Base-by-base conservation (phyloP, 352 stramenopile species). In the Elongisporangium prolatum region DNA sequence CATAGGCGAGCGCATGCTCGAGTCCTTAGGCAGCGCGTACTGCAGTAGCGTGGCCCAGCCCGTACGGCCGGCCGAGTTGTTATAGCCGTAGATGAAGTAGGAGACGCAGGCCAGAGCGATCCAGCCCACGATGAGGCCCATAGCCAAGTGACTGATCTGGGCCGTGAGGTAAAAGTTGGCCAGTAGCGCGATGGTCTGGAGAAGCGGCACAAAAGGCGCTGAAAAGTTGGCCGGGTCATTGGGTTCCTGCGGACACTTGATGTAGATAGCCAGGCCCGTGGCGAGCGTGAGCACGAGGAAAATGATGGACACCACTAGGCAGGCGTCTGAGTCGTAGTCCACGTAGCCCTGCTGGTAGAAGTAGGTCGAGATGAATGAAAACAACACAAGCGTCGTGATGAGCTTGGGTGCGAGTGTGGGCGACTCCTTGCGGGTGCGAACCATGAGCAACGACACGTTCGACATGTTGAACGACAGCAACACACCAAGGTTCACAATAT, bases 391-490 rank as follows among this genome's bases (percentile, higher is more conserved):
- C 14, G 61, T 40, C 16, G 55, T 61, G 24, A 76, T 80, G 50
- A 72, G 66, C 53, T 67, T 80, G 5, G 72, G 65, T 11, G 70
- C 70, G 17, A 67, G 48, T 5, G 21, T 37, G 8, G 70, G 67
- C 3, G 70, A 77, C 52, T 59, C 25, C 50, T 82, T 68, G 54
- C 62, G 67, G 56, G 67, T 76, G 57, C 76, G 73, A 25, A 80
- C 61, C 54, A 86, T 72, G 38, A 89, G 66, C 14, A 86, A 64
- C 18, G 72, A 73, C 48, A 58, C 55, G 60, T 88, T 91, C 44
- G 81, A 83, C 56, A 88, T 52, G 69, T 85, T 88, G 69, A 91
- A 91, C 13, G 76, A 82, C 13, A 90, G 48, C 11, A 91, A 54
- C 21, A 90, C 85, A 50, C 77, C 81, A 38, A 85, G 79, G 60